Evolutionary conservation across 73 alveolate genomes (phyloP), one percentile per base, ranked within the genome.

Genomic region (Blepharisma stoltei): DNA sequence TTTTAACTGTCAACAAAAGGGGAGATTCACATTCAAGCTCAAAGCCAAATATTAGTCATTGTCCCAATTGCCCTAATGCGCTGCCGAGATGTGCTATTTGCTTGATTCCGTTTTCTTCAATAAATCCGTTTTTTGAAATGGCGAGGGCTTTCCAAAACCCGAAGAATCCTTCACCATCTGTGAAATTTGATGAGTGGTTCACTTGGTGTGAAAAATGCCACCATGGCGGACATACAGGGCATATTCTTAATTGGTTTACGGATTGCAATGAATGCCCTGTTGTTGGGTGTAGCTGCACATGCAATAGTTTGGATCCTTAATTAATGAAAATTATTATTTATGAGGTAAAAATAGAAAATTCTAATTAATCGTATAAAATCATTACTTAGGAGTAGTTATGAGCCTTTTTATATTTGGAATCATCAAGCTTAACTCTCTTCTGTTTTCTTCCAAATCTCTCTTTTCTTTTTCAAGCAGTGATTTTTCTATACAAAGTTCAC

Each of bases 161-260:
- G 41, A 32, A 32, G 41, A 32, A 32, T 32, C 41, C 41, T 32
- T 32, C 41, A 32, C 41, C 41, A 32, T 32, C 41, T 32, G 41
- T 32, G 41, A 32, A 52, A 52, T 14, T 52, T 52, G 67, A 52
- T 52, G 79, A 43, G 5, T 43, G 23, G 23, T 46, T 46, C 14
- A 25, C 41, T 69, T 69, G 79, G 65, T 69, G 79, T 46, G 55
- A 69, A 46, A 69, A 69, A 69, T 69, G 79, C 41, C 55, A 46
- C n/a, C 79, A 69, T 69, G 79, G 79, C 0, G 79, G 79, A 38
- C 79, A 69, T 25, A 14, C 79, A 18, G 25, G 32, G 71, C 79
- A 69, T 46, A 14, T 69, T 38, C 14, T 69, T 18, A 53, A 69
- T 14, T 69, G 79, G 79, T 69, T 69, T 69, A 5, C 14, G 2